phyloP scores from a whole-genome alignment of 129 eudicot genomes.

The Dittrichia graveolens region DNA sequence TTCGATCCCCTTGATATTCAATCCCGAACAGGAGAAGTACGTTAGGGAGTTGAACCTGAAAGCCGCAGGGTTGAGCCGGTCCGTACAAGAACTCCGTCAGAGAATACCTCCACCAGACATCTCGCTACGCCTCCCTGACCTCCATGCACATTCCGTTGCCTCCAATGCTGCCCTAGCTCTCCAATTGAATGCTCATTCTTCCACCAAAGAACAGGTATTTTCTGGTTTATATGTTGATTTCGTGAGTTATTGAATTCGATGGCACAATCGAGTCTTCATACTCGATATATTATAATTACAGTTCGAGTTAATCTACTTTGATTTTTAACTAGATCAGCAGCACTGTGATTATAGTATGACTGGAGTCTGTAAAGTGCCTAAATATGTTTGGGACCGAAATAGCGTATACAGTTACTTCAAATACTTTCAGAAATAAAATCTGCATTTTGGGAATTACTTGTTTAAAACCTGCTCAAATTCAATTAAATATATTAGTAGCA shows the following conservation, averaged over 20 bases:
- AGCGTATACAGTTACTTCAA: not conserved
- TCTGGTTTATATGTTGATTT: conserved; percentile 1
- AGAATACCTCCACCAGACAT: conserved; percentile 86
- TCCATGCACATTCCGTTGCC: conserved; percentile 94
- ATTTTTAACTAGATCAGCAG: not conserved
- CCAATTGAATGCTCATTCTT: conserved; percentile 81
- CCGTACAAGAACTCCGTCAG: conserved; percentile 81
- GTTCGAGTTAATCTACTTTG: conserved; percentile 13
- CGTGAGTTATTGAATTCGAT: not conserved
- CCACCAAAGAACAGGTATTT: conserved; percentile 78
- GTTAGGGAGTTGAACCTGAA: conserved; percentile 54
- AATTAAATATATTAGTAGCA: conserved; percentile 2
- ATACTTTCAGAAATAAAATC: not conserved
- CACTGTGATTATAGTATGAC: not conserved
- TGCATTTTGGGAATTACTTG: not conserved
- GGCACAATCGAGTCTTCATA: not conserved
- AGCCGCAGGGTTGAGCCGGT: conserved; percentile 66
- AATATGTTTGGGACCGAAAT: not conserved
- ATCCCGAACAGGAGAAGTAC: conserved; percentile 70
- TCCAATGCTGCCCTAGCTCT: conserved; percentile 85
- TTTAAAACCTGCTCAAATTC: not conserved
- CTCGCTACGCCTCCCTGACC: conserved; percentile 81
- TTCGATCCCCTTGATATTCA: conserved; percentile 75
- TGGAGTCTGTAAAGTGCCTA: not conserved
- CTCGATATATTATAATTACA: conserved; percentile 5